Conservation (phyloP, 805 yeast genomes). For the Candida boidinii region DNA sequence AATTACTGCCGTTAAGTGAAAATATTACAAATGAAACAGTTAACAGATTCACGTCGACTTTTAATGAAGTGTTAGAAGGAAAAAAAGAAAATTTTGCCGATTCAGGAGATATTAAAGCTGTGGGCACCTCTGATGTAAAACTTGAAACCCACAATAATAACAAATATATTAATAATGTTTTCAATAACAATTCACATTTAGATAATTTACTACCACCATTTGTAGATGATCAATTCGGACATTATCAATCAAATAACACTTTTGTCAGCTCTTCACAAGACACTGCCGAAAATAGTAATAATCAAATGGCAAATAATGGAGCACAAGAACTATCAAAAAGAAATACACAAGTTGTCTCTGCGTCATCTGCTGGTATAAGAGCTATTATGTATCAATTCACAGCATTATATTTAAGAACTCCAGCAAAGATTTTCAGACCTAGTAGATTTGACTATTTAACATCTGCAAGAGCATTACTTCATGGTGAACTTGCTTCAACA, state of each 20-base stretch:
- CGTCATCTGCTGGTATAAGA: slow-evolving; percentile 78
- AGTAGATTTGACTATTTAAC: slow-evolving; percentile 83
- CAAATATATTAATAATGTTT: too few relatives aligned
- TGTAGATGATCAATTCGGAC: too few relatives aligned
- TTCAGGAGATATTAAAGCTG: background rate
- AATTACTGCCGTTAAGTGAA: too few relatives aligned
- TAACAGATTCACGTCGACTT: background rate
- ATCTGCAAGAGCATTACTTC: slow-evolving; percentile 44
- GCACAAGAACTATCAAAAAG: slow-evolving; percentile 25
- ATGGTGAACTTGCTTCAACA: slow-evolving; percentile 34
- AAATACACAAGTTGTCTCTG: slow-evolving; percentile 54
- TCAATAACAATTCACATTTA: too few relatives aligned
- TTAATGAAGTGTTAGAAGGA: background rate
- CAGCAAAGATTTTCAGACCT: slow-evolving; percentile 82
- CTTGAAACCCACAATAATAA: background rate
- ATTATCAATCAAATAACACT: too few relatives aligned
- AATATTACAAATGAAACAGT: too few relatives aligned
- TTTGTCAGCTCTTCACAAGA: slow-evolving; percentile 5
- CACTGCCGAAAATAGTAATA: background rate
- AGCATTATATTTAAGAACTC: slow-evolving; percentile 70
- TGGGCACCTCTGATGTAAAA: background rate
- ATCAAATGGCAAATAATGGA: background rate
- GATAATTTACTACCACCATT: too few relatives aligned
- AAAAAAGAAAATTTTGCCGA: too few relatives aligned
- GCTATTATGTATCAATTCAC: slow-evolving; percentile 76